phyloP scores from a whole-genome alignment of 192 early-diverging fungal genomes.

The Chytriomyces sp. region DNA sequence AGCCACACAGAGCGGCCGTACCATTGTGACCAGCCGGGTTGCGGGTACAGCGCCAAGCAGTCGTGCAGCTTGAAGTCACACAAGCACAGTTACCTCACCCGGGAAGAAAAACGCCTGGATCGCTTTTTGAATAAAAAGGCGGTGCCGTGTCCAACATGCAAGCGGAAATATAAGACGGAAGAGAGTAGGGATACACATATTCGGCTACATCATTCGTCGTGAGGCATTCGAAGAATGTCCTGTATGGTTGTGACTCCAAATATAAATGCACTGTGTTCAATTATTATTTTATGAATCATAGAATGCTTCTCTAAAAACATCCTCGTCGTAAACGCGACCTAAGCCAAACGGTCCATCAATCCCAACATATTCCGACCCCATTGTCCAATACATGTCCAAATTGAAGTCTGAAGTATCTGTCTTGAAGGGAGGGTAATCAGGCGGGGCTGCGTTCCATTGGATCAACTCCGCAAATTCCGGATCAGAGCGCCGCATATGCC shows the following conservation, averaged over 20 bases:
- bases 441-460: conserved; percentile 4
- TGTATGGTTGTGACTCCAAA: background rate
- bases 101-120: background rate
- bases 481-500: background rate
- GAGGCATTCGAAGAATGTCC: no score
- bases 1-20: conserved; percentile 34
- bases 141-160: no score
- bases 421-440: background rate
- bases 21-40: conserved; percentile 30
- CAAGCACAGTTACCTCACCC: background rate
- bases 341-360: background rate
- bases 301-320: background rate
- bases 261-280: background rate
- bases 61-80: background rate
- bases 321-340: background rate
- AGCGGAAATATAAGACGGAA: no score
- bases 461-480: background rate
- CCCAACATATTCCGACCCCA: conserved; percentile 1
- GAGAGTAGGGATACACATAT: no score
- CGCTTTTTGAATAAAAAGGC: background rate
- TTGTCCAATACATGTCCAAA: conserved; percentile 16
- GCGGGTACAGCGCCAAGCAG: background rate
- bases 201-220: no score
- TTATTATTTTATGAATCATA: background rate
- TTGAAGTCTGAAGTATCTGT: background rate